Conservation (phyloP, 2,329 filamentous ascomycete genomes). For the Talaromyces pinophilus region DNA sequence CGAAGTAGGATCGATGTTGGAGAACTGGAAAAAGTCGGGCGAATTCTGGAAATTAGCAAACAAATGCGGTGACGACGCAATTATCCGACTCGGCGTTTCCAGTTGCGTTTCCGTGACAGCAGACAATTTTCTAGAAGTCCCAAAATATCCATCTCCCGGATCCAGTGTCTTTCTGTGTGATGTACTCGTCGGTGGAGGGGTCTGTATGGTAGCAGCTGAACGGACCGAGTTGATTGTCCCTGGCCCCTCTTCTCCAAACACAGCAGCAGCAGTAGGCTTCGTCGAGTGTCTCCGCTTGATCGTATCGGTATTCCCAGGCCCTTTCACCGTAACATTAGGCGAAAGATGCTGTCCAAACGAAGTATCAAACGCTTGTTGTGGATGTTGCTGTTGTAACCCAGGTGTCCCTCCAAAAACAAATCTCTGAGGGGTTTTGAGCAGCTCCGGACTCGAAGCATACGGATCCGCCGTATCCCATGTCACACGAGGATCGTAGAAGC, state of each 20-base stretch:
- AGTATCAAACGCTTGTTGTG: slow-evolving; percentile 18
- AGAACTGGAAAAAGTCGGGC: slow-evolving; percentile 58
- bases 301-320: slow-evolving; percentile 35
- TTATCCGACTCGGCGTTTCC: slow-evolving; percentile 48
- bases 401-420: slow-evolving; percentile 38
- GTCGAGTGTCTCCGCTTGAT: slow-evolving; percentile 35
- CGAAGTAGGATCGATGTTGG: slow-evolving; percentile 54
- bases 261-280: slow-evolving; percentile 32
- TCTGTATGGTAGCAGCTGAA: slow-evolving; percentile 57
- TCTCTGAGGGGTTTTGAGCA: slow-evolving; percentile 46
- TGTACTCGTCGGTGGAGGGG: slow-evolving; percentile 62
- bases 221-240: slow-evolving; percentile 40
- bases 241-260: slow-evolving; percentile 35
- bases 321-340: slow-evolving; percentile 27
- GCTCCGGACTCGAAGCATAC: slow-evolving; percentile 50
- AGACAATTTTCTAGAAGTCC: slow-evolving; percentile 26
- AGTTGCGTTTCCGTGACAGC: slow-evolving; percentile 38
- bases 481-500: slow-evolving; percentile 49
- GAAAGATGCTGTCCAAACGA: slow-evolving; percentile 21
- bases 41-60: slow-evolving; percentile 59
- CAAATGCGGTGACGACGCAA: slow-evolving; percentile 50
- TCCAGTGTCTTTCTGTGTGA: slow-evolving; percentile 51
- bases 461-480: slow-evolving; percentile 51
- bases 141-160: slow-evolving; percentile 27
- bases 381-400: slow-evolving; percentile 24